phyloP scores from a whole-genome alignment of 768 basidiomycete species.

The Mycena epipterygia region DNA sequence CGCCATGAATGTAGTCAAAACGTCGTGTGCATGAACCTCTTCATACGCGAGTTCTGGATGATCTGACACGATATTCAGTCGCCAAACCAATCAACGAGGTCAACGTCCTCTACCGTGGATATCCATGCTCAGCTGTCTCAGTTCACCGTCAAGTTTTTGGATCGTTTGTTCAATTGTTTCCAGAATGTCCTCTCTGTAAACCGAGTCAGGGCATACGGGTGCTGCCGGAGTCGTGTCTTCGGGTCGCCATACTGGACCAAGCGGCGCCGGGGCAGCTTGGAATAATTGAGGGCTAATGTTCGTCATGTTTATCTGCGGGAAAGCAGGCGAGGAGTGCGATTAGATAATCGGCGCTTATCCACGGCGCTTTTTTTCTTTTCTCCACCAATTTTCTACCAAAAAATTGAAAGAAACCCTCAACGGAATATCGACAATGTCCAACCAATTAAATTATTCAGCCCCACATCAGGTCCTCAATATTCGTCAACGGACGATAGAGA shows the following conservation, averaged over 20 bases:
- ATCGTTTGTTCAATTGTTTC: conserved; percentile 72
- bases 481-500: conserved; percentile 68
- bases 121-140: conserved; percentile 75
- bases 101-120: conserved; percentile 69
- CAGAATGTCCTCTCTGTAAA: conserved; percentile 72
- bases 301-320: too few species aligned
- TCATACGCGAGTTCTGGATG: conserved; percentile 79
- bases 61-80: conserved; percentile 51
- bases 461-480: conserved; percentile 2
- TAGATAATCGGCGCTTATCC: too few species aligned
- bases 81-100: background rate
- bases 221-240: conserved; percentile 37
- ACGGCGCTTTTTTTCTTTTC: too few species aligned
- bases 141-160: conserved; percentile 62
- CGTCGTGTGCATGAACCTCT: conserved; percentile 82
- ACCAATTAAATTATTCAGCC: background rate
- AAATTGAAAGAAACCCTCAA: too few species aligned
- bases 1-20: conserved; percentile 75
- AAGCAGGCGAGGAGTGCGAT: too few species aligned
- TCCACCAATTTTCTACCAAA: too few species aligned
- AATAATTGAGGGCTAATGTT: background rate
- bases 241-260: conserved; percentile 29
- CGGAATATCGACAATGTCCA: background rate
- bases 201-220: conserved; percentile 39
- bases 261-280: conserved; percentile 7